A percentile compares a stretch with the other conserved stretches of the same genome.
phyloP scores from a whole-genome alignment of 192 early-diverging fungal species.

The Podila minutissima region DNA sequence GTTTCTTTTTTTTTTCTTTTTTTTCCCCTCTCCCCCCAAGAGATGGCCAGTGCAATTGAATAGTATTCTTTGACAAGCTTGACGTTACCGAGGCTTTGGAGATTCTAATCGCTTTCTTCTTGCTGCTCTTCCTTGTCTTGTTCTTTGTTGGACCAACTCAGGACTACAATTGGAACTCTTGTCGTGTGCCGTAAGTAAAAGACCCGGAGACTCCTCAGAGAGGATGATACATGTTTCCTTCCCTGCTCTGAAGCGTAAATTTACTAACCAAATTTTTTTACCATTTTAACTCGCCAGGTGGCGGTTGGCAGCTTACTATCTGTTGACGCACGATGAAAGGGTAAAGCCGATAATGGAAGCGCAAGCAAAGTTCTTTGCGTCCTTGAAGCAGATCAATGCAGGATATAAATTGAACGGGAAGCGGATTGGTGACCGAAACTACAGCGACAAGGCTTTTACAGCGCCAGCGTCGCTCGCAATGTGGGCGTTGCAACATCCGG shows the following conservation, averaged over 20 bases:
- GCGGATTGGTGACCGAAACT: slow-evolving; percentile 28
- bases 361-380: slow-evolving; percentile 51
- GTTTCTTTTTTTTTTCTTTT: no score
- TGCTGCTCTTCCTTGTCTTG: slow-evolving; percentile 1
- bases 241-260: background rate
- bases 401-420: slow-evolving; percentile 53
- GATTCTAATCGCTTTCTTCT: slow-evolving; percentile 4
- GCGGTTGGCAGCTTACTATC: slow-evolving; percentile 54
- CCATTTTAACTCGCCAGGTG: slow-evolving; percentile 14
- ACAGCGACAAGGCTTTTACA: slow-evolving; percentile 54
- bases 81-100: slow-evolving; percentile 4
- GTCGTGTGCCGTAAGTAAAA: slow-evolving; percentile 47
- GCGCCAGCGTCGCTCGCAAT: slow-evolving; percentile 52
- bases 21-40: no score
- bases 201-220: background rate
- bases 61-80: slow-evolving; percentile 1
- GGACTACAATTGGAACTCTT: slow-evolving; percentile 60
- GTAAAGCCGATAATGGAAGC: slow-evolving; percentile 38
- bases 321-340: slow-evolving; percentile 51
- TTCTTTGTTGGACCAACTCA: slow-evolving; percentile 6
- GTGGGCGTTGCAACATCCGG: slow-evolving; percentile 33
- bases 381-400: slow-evolving; percentile 24
- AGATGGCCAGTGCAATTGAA: background rate
- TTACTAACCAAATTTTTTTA: slow-evolving; percentile 7
- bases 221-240: background rate